phyloP scores from a whole-genome alignment of 139 green algal genomes.

The Chlorella sp. region DNA sequence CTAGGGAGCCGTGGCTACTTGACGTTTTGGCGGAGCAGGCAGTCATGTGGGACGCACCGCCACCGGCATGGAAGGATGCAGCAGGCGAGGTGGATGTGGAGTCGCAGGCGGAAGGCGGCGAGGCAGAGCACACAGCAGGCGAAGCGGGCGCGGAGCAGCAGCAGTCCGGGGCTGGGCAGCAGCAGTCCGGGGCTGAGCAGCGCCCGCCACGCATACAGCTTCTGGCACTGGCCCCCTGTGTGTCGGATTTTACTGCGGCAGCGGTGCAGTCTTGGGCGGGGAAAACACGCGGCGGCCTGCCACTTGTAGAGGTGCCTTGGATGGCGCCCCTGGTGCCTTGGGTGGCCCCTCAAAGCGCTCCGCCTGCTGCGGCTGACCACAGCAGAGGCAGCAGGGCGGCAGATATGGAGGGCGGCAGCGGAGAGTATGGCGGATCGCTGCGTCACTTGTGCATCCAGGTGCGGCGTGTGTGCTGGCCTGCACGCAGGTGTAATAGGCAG shows the following conservation, averaged over 20 bases:
- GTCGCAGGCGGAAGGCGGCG: background rate
- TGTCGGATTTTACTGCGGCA: background rate
- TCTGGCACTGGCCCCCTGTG: background rate
- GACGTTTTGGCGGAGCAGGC: background rate
- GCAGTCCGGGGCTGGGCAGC: background rate
- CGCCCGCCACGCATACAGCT: background rate
- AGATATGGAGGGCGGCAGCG: background rate
- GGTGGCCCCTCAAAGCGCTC: background rate
- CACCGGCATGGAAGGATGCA: background rate
- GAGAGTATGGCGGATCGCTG: background rate
- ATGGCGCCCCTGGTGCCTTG: conserved; percentile 8
- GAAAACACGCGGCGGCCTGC: background rate
- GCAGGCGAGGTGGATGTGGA: background rate
- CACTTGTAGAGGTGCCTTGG: background rate
- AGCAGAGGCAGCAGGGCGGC: background rate
- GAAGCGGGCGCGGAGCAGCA: background rate
- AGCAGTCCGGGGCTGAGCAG: background rate
- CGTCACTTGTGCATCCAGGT: conserved; percentile 27
- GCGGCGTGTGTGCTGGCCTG: background rate
- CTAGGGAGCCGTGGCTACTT: background rate
- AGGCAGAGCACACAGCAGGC: background rate
- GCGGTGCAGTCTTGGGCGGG: background rate
- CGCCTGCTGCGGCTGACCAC: background rate
- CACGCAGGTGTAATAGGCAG: no score
- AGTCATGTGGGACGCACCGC: background rate